These are phyloP conservation scores for Collybia sordida DNA, from an alignment of 768 basidiomycete genomes.

Conservation along the genomic window DNA sequence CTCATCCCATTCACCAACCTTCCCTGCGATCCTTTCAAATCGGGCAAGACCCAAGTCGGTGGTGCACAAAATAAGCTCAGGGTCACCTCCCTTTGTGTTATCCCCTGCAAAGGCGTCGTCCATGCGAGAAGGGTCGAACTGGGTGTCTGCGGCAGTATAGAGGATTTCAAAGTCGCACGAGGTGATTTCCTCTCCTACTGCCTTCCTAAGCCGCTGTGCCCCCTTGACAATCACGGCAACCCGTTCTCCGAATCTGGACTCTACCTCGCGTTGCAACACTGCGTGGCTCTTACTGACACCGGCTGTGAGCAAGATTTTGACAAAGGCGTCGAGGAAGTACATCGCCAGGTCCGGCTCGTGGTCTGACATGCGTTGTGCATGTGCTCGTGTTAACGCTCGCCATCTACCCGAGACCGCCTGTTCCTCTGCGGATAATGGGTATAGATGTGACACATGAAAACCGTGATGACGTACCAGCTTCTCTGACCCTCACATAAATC, in stretches of 20 bases:
- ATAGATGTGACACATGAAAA: neutral
- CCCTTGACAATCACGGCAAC: slow-evolving; percentile 41
- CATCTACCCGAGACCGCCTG: slow-evolving; percentile 45
- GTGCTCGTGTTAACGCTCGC: slow-evolving; percentile 37
- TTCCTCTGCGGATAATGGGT: slow-evolving; percentile 27
- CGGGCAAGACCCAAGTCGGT: slow-evolving; percentile 53
- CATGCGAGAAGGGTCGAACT: slow-evolving; percentile 43
- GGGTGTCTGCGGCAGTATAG: slow-evolving; percentile 40
- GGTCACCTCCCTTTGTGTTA: slow-evolving; percentile 14
- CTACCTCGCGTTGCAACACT: slow-evolving; percentile 37
- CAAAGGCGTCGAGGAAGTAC: slow-evolving; percentile 36
- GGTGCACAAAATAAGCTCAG: slow-evolving; percentile 49
- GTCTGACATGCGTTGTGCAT: slow-evolving; percentile 19
- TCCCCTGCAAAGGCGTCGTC: slow-evolving; percentile 37
- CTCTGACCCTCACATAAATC: slow-evolving; percentile 32
- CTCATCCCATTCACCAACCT: slow-evolving; percentile 46
- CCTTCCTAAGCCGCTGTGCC: slow-evolving; percentile 52
- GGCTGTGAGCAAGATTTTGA: slow-evolving; percentile 42
- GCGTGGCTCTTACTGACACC: slow-evolving; percentile 25
- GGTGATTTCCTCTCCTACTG: slow-evolving; percentile 58
- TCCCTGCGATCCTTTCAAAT: slow-evolving; percentile 37
- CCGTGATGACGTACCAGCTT: slow-evolving; percentile 26
- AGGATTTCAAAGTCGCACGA: slow-evolving; percentile 55
- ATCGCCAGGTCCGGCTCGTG: slow-evolving; percentile 32
- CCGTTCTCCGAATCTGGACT: slow-evolving; percentile 40